phyloP scores from a whole-genome alignment of 257 asterid genomes.

The Henckelia pumila region DNA sequence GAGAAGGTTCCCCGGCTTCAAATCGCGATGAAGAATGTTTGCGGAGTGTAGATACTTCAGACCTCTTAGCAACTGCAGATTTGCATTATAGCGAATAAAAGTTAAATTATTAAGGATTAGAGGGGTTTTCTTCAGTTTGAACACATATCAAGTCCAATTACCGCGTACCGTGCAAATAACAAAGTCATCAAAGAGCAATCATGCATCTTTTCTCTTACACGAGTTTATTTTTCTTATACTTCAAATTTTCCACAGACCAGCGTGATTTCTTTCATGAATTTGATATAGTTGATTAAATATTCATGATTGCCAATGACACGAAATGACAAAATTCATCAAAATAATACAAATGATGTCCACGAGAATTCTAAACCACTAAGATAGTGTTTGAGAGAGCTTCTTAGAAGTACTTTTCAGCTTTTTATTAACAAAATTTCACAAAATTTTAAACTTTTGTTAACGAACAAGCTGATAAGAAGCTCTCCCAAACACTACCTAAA shows the following conservation, averaged over 20 bases:
- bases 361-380: neutral
- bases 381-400: too few species aligned
- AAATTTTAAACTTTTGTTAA: too few species aligned
- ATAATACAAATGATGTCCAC: neutral
- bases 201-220: too few species aligned
- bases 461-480: too few species aligned
- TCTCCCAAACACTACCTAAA: too few species aligned
- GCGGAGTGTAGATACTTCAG: conserved; percentile 64
- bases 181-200: neutral
- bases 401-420: too few species aligned
- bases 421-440: too few species aligned
- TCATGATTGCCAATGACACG: neutral
- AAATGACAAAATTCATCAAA: neutral
- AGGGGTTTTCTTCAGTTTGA: neutral
- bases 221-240: too few species aligned
- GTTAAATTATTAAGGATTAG: too few species aligned
- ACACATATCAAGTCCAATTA: neutral
- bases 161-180: neutral
- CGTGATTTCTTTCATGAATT: neutral
- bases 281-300: neutral
- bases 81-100: too few species aligned
- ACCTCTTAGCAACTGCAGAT: conserved; percentile 50
- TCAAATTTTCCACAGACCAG: neutral
- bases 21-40: conserved; percentile 57
- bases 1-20: conserved; percentile 64